phyloP scores from a whole-genome alignment of 768 basidiomycete genomes.

The Suillus paluster region DNA sequence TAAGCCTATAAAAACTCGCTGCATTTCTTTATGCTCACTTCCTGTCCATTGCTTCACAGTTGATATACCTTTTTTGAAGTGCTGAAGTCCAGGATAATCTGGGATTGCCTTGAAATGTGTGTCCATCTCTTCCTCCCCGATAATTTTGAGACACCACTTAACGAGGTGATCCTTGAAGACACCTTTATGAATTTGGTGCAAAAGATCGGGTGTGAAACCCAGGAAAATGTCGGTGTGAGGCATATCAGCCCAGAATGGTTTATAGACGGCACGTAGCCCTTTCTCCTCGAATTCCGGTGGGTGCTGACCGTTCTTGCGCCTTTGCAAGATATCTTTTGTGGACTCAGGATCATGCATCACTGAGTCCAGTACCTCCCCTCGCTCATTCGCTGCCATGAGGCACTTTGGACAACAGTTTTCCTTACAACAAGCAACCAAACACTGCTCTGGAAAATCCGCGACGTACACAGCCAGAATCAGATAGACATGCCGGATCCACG shows the following conservation, averaged over 20 bases:
- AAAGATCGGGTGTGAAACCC: slow-evolving; percentile 43
- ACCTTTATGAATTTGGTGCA: slow-evolving; percentile 54
- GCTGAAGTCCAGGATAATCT: slow-evolving; percentile 5
- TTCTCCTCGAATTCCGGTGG: slow-evolving; percentile 8
- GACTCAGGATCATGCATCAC: neutral
- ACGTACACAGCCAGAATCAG: slow-evolving; percentile 29
- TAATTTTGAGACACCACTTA: slow-evolving; percentile 34
- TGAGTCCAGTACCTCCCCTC: slow-evolving; percentile 9
- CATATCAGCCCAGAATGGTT: slow-evolving; percentile 47
- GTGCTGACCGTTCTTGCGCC: slow-evolving; percentile 5
- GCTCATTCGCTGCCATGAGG: neutral
- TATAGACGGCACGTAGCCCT: slow-evolving; percentile 1
- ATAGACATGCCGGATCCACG: slow-evolving; percentile 15
- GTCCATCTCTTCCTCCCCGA: slow-evolving; percentile 20
- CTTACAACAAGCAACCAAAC: slow-evolving; percentile 16
- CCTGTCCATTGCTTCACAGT: slow-evolving; percentile 48
- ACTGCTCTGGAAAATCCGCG: slow-evolving; percentile 28
- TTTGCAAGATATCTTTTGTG: neutral
- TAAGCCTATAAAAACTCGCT: slow-evolving; percentile 37
- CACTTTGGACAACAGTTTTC: slow-evolving; percentile 15
- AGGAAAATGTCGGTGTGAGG: slow-evolving; percentile 45
- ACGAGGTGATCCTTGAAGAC: slow-evolving; percentile 49
- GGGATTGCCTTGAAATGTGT: slow-evolving; percentile 17
- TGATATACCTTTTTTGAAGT: slow-evolving; percentile 42
- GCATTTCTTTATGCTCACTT: slow-evolving; percentile 43